These are phyloP conservation scores for Aspergillus sojae DNA, from an alignment of 2,329 filamentous ascomycete genomes.

Conservation along the genomic window DNA sequence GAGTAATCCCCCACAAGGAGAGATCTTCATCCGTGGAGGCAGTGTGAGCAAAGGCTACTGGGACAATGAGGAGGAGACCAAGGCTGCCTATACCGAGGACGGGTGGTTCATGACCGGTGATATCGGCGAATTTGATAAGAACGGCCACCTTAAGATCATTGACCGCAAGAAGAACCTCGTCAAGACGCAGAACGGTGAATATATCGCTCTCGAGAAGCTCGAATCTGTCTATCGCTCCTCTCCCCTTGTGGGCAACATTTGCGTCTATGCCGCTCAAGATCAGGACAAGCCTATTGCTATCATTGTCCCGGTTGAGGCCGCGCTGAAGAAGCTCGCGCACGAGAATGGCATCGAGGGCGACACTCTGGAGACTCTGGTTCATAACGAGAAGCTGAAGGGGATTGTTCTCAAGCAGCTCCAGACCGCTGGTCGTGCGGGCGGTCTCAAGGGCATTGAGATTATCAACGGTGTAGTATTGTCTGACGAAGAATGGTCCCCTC, in stretches of 20 bases:
- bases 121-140: conserved; percentile 82
- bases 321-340: conserved; percentile 58
- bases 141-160: conserved; percentile 82
- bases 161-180: conserved; percentile 98
- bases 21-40: conserved; percentile 84
- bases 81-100: conserved; percentile 74
- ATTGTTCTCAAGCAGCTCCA: conserved; percentile 46
- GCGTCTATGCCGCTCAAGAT: conserved; percentile 77
- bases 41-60: conserved; percentile 79
- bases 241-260: conserved; percentile 80
- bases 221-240: conserved; percentile 86
- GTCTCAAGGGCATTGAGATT: conserved; percentile 45
- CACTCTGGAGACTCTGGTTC: conserved; percentile 67
- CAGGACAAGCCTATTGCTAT: conserved; percentile 80
- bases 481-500: conserved; percentile 50
- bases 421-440: conserved; percentile 37
- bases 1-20: conserved; percentile 79
- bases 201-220: conserved; percentile 94
- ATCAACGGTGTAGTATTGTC: conserved; percentile 48
- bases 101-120: conserved; percentile 98
- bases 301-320: conserved; percentile 65
- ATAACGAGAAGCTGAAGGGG: conserved; percentile 46
- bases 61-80: conserved; percentile 82
- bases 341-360: conserved; percentile 66
- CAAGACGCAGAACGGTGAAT: conserved; percentile 93